phyloP scores from a whole-genome alignment of 352 stramenopile species.

The Peronosclerospora sorghi region DNA sequence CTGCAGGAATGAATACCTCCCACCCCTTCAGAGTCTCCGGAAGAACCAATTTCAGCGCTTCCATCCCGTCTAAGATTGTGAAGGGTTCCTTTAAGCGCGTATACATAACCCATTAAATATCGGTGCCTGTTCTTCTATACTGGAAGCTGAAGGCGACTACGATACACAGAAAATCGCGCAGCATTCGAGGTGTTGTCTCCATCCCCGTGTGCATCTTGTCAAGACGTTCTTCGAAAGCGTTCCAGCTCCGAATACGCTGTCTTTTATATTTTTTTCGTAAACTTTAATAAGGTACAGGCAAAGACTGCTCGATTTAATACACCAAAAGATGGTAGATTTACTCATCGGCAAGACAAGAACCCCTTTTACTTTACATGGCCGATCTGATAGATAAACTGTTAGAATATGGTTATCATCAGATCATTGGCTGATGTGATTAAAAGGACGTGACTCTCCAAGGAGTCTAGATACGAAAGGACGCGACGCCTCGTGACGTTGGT shows the following conservation, averaged over 20 bases:
- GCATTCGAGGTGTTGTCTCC: slow-evolving; percentile 33
- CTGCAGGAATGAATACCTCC: slow-evolving; percentile 4
- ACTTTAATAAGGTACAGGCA: not conserved
- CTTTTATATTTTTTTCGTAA: too few species aligned
- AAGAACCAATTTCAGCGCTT: slow-evolving; percentile 13
- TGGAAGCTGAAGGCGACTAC: slow-evolving; percentile 37
- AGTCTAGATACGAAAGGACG: too few species aligned
- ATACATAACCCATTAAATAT: slow-evolving; percentile 16
- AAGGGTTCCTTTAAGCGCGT: slow-evolving; percentile 4
- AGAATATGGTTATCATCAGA: too few species aligned
- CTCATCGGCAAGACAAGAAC: not conserved
- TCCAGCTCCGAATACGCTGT: not conserved
- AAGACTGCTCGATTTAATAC: slow-evolving; percentile 3
- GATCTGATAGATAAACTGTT: too few species aligned
- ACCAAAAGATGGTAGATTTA: slow-evolving; percentile 13
- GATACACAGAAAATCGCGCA: slow-evolving; percentile 35
- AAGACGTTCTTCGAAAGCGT: slow-evolving; percentile 31
- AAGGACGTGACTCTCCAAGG: too few species aligned
- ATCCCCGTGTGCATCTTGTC: slow-evolving; percentile 32
- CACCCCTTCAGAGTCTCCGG: slow-evolving; percentile 9
- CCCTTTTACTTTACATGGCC: slow-evolving; percentile 2
- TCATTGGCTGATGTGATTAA: too few species aligned
- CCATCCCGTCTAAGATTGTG: slow-evolving; percentile 4
- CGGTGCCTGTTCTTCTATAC: slow-evolving; percentile 20
- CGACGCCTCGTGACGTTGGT: too few species aligned